A percentile compares a stretch with the other conserved stretches of the same genome.
phyloP scores from a whole-genome alignment of 108 stramenopile genomes.

The Cyclotella distinguenda region DNA sequence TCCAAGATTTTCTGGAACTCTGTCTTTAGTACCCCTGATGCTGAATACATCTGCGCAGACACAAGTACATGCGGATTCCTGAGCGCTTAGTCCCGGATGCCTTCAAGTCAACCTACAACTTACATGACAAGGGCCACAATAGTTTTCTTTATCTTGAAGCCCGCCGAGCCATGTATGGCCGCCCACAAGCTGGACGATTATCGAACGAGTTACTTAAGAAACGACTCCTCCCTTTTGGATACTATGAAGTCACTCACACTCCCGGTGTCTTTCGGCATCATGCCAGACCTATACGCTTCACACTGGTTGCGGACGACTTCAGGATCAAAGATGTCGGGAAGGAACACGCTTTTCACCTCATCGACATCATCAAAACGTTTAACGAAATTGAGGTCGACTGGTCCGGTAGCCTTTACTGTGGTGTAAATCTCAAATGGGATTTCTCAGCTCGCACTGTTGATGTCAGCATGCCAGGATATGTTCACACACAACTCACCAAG shows the following conservation, averaged over 20 bases:
- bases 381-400: conserved; percentile 11
- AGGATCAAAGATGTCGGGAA: conserved; percentile 30
- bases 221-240: conserved; percentile 4
- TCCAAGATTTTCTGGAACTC: conserved; percentile 39
- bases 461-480: conserved; percentile 13
- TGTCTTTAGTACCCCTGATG: conserved; percentile 19
- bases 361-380: not conserved
- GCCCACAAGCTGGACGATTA: conserved; percentile 13
- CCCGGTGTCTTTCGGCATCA: conserved; percentile 6
- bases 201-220: conserved; percentile 18
- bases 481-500: not conserved
- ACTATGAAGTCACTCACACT: conserved; percentile 11
- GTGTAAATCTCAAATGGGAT: conserved; percentile 16
- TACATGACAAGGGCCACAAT: not conserved
- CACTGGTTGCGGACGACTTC: conserved; percentile 18
- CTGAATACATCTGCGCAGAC: conserved; percentile 13
- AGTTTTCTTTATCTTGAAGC: conserved; percentile 14
- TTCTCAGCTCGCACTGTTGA: not conserved
- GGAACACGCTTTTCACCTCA: conserved; percentile 8
- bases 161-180: conserved; percentile 14
- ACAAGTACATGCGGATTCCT: conserved; percentile 46
- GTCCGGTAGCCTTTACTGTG: not conserved
- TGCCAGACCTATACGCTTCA: conserved; percentile 1
- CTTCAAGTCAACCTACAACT: conserved; percentile 8
- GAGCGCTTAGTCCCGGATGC: not conserved